phyloP scores from a whole-genome alignment of 768 basidiomycete species.

The Phylloporus arenicola region DNA sequence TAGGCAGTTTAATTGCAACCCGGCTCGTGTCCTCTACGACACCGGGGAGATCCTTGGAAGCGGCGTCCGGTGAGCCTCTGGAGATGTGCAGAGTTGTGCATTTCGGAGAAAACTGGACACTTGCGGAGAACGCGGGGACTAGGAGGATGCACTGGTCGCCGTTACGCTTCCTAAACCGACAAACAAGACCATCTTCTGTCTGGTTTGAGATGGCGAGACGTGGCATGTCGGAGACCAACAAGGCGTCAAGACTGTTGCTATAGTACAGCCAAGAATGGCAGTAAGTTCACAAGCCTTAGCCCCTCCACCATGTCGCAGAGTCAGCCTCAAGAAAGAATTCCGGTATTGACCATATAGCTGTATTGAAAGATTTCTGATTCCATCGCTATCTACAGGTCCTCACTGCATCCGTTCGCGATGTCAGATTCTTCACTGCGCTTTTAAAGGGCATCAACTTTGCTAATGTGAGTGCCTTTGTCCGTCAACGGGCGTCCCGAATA shows the following conservation, averaged over 20 bases:
- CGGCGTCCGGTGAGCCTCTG: conserved; percentile 10
- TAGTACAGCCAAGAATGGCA: not conserved
- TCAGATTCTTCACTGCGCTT: conserved; percentile 73
- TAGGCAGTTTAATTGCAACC: conserved; percentile 18
- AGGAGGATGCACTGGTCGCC: conserved; percentile 9
- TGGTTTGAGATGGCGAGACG: conserved; percentile 35
- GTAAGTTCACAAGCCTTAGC: not conserved
- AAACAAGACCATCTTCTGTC: conserved; percentile 27
- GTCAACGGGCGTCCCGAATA: not conserved
- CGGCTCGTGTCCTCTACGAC: conserved; percentile 4
- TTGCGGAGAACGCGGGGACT: conserved; percentile 22
- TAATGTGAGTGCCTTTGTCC: conserved; percentile 48
- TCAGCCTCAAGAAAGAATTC: conserved; percentile 17
- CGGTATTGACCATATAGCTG: conserved; percentile 13
- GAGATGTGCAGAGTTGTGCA: conserved; percentile 14
- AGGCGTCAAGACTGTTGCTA: too few relatives aligned
- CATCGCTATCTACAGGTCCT: conserved; percentile 40
- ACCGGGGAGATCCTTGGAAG: conserved; percentile 18
- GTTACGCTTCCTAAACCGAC: conserved; percentile 5
- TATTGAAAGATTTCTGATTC: conserved; percentile 2
- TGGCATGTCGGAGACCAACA: conserved; percentile 11
- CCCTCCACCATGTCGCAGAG: conserved; percentile 9
- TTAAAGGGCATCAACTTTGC: conserved; percentile 78
- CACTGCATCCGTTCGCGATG: conserved; percentile 69
- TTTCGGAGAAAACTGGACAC: conserved; percentile 16